Evolutionary conservation across 805 yeast genomes (phyloP).

Genomic region (Myxozyma mucilagina): DNA sequence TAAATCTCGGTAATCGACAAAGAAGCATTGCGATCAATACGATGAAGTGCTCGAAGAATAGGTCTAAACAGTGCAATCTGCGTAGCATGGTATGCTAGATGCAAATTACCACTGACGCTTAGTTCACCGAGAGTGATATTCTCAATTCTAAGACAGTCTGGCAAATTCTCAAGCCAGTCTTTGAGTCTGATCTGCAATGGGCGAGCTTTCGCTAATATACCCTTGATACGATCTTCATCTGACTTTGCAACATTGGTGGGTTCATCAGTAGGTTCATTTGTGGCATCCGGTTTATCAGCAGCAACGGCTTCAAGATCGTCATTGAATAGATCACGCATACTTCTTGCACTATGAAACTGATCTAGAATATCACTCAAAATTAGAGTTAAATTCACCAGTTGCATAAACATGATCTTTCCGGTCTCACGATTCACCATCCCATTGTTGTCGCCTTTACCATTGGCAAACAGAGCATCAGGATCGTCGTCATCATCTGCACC

Average conservation of each 20-base stretch:
- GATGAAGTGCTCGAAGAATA: slow-evolving; percentile 31
- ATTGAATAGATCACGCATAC: slow-evolving; percentile 19
- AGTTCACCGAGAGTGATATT: slow-evolving; percentile 33
- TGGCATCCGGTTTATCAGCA: background rate
- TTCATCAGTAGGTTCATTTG: background rate
- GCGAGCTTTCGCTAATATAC: slow-evolving; percentile 30
- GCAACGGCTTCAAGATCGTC: slow-evolving; percentile 10
- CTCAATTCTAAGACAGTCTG: slow-evolving; percentile 36
- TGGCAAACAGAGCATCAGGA: slow-evolving; percentile 10
- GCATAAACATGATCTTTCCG: slow-evolving; percentile 39
- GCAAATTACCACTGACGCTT: slow-evolving; percentile 34
- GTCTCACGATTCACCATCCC: slow-evolving; percentile 32
- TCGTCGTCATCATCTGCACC: slow-evolving; percentile 17
- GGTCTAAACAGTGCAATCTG: slow-evolving; percentile 36
- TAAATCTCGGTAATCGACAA: slow-evolving; percentile 29
- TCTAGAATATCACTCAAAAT: slow-evolving; percentile 41
- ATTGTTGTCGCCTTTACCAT: slow-evolving; percentile 9
- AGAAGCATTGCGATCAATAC: slow-evolving; percentile 24
- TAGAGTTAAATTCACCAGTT: slow-evolving; percentile 39
- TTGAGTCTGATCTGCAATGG: slow-evolving; percentile 37
- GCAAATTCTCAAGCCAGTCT: slow-evolving; percentile 42
- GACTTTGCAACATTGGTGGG: slow-evolving; percentile 1
- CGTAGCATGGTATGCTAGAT: slow-evolving; percentile 35
- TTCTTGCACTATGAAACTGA: slow-evolving; percentile 29
- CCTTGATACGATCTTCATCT: slow-evolving; percentile 22